A percentile compares a stretch with the other conserved stretches of the same genome.
phyloP scores from a whole-genome alignment of 1,139 yeast species.

The Nematodospora anomalae region DNA sequence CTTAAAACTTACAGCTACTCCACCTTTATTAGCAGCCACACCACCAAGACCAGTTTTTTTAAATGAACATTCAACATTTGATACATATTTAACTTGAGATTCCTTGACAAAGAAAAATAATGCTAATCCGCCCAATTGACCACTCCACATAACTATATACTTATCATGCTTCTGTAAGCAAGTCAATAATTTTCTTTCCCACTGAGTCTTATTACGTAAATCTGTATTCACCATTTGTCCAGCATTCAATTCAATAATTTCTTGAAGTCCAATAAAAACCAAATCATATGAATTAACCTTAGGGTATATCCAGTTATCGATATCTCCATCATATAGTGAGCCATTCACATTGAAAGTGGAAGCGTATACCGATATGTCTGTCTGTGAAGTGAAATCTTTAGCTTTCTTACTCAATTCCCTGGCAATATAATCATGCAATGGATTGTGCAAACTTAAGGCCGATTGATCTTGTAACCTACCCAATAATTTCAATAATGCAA shows the following conservation, averaged over 20 bases:
- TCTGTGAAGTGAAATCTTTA: constrained; percentile 49
- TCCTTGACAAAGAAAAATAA: constrained; percentile 69
- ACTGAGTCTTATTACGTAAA: constrained; percentile 63
- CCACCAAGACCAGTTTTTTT: constrained; percentile 97
- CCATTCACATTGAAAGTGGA: constrained; percentile 78
- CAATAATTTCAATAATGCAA: constrained; percentile 48
- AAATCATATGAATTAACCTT: constrained; percentile 50
- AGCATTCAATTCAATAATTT: constrained; percentile 87
- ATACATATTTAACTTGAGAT: constrained; percentile 45
- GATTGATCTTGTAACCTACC: constrained; percentile 52
- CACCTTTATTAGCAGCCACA: constrained; percentile 94
- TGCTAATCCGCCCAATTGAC: constrained; percentile 93
- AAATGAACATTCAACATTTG: constrained; percentile 70
- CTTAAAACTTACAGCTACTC: constrained; percentile 78
- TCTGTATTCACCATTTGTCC: constrained; percentile 87
- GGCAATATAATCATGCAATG: constrained; percentile 68
- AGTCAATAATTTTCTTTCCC: constrained; percentile 72
- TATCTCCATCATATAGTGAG: constrained; percentile 49
- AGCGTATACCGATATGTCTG: constrained; percentile 55
- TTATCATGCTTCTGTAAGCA: constrained; percentile 52
- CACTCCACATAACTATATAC: constrained; percentile 75
- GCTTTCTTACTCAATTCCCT: constrained; percentile 50
- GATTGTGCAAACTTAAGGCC: constrained; percentile 57
- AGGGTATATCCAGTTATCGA: constrained; percentile 63
- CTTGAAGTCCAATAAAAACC: constrained; percentile 85